Percentiles rank a stretch among this genome's conserved stretches.
phyloP scores from a whole-genome alignment of 2,329 filamentous ascomycete genomes.

The Chaetothyriales sp. region DNA sequence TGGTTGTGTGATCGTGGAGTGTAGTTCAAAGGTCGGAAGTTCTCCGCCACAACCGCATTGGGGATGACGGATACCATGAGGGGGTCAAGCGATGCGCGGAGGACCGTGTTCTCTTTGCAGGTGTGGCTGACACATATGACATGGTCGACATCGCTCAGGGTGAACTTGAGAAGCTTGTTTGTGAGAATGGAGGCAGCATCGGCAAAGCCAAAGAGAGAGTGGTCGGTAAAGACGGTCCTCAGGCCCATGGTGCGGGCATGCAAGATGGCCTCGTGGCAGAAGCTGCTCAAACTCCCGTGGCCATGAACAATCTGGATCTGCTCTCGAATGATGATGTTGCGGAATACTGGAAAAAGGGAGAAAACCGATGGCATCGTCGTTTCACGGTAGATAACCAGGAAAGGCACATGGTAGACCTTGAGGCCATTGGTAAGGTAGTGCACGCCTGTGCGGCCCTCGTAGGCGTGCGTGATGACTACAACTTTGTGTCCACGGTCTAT shows the following conservation, averaged over 20 bases:
- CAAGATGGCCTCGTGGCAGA: conserved; percentile 88
- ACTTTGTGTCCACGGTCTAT: conserved; percentile 97
- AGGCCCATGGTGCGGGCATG: conserved; percentile 94
- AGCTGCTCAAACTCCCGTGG: conserved; percentile 82
- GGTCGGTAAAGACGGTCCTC: conserved; percentile 91
- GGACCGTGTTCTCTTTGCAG: conserved; percentile 95
- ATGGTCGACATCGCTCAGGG: conserved; percentile 90
- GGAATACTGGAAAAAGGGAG: conserved; percentile 95
- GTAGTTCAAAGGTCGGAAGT: conserved; percentile 63
- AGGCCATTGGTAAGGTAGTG: conserved; percentile 94
- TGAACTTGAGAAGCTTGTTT: conserved; percentile 95
- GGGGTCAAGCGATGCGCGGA: conserved; percentile 85
- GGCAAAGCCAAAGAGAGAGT: conserved; percentile 93
- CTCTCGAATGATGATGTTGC: conserved; percentile 89
- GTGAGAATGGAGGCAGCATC: conserved; percentile 91
- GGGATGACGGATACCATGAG: conserved; percentile 96
- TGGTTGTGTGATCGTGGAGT: conserved; percentile 30
- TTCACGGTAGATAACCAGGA: conserved; percentile 87
- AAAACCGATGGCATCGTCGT: conserved; percentile 93
- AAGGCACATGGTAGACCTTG: conserved; percentile 96
- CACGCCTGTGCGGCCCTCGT: conserved; percentile 78
- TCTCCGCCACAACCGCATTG: conserved; percentile 92
- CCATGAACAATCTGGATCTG: conserved; percentile 95
- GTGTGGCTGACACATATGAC: conserved; percentile 98
- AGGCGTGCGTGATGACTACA: conserved; percentile 91